These are phyloP conservation scores for Penicillium daleae DNA, from an alignment of 495 filamentous ascomycete species.

Conservation along the genomic window DNA sequence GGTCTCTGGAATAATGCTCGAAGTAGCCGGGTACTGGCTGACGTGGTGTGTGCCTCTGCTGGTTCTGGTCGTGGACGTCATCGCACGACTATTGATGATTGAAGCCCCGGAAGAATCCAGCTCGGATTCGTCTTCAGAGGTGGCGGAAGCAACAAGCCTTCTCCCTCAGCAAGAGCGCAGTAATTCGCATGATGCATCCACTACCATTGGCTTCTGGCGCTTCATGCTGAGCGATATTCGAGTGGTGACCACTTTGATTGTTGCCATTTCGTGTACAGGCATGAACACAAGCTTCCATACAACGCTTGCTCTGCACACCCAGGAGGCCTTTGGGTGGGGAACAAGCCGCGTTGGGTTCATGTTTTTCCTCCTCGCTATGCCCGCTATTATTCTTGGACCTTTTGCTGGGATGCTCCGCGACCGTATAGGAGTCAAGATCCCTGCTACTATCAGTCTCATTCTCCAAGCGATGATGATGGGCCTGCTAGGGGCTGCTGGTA, in stretches of 20 bases:
- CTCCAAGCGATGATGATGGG: too few relatives aligned
- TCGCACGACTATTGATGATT: constrained; percentile 32
- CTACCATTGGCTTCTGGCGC: background rate
- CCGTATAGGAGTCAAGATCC: background rate
- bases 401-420: constrained; percentile 11
- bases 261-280: too few relatives aligned
- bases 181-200: too few relatives aligned
- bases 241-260: too few relatives aligned
- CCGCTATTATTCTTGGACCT: constrained; percentile 3
- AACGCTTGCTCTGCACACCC: constrained; percentile 11
- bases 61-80: constrained; percentile 27
- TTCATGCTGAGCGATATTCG: too few relatives aligned
- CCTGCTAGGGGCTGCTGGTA: too few relatives aligned
- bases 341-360: background rate
- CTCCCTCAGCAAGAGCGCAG: too few relatives aligned
- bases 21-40: constrained; percentile 32
- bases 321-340: constrained; percentile 17
- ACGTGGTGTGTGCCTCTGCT: constrained; percentile 32
- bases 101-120: constrained; percentile 16
- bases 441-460: background rate
- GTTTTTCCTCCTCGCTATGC: constrained; percentile 5
- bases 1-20: constrained; percentile 28
- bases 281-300: constrained; percentile 10
- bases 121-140: too few relatives aligned
- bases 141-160: too few relatives aligned